Evolutionary conservation across 2,329 filamentous ascomycete genomes (phyloP), one percentile per base, ranked within the genome.

Genomic region (Aspergillus flavus): DNA sequence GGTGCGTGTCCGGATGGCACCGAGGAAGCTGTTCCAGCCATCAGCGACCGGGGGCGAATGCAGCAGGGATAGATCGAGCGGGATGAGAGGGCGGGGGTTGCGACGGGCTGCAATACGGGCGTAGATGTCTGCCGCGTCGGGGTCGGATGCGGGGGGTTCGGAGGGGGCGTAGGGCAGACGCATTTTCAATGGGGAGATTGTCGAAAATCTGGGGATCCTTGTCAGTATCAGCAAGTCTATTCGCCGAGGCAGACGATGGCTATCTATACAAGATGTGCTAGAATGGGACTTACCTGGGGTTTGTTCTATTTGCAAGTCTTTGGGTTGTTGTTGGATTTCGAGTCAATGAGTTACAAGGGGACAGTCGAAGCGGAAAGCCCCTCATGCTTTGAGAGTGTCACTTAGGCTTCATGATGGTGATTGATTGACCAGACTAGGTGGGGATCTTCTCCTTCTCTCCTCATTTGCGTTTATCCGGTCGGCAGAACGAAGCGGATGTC

Each of bases 11-110:
- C 85, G 83, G 58, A 87, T 84, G 10, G 85, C 79, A 54, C 83
- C 83, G 9, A 87, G 74, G 71, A 87, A 86, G 55, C 80, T 79
- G 73, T 87, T 87, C 81, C 84, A 87, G 58, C 91, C 91, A 78
- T 92, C 89, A 19, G 91, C 91, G 1, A 94, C 85, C 21, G 88
- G 80, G 1, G 91, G 90, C 23, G 89, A 86, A 80, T 94, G 91
- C 14, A 94, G 84, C 1, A 94, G 86, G 2, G 91, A 83, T 2
- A 92, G 85, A 75, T 94, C 91, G n/a, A 94, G 86, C 0, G 89
- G 79, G 64, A 92, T 90, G 23, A 94, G 85, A 2, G 89, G 89
- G 1, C 90, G 87, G 0, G 91, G 90, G 2, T 82, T 79, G 28
- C 91, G 88, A 19, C 91, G 89, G 39, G 85, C 87, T 11, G 81